These are phyloP conservation scores for Cystobasidium slooffiae DNA, from an alignment of 1,284 basidiomycete species.

Conservation along the genomic window DNA sequence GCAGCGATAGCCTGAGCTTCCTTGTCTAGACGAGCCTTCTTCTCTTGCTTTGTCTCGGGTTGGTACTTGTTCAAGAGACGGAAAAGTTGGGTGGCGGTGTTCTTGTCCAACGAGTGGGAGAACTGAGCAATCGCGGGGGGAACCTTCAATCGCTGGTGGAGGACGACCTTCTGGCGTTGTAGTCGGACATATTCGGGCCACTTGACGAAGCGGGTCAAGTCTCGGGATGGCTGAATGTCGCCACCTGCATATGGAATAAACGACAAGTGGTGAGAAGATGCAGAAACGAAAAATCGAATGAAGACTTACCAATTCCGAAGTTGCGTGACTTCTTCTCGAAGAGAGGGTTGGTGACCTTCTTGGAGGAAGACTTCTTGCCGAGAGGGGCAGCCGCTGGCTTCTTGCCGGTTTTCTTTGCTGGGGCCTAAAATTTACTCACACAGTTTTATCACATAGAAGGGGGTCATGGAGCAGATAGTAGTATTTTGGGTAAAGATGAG, in stretches of 20 bases:
- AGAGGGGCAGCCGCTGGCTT: conserved; percentile 49
- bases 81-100: conserved; percentile 97
- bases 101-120: conserved; percentile 98
- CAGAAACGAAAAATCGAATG: neutral
- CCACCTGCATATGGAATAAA: conserved; percentile 66
- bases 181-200: conserved; percentile 99
- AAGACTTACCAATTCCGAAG: conserved; percentile 86
- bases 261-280: neutral
- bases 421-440: conserved; percentile 32
- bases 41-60: conserved; percentile 94
- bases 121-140: conserved; percentile 98
- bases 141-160: conserved; percentile 97
- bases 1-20: conserved; percentile 72
- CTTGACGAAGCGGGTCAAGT: conserved; percentile 97
- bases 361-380: conserved; percentile 62
- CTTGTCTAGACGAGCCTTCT: conserved; percentile 87
- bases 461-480: conserved; percentile 46
- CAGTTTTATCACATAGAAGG: conserved; percentile 1
- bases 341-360: conserved; percentile 87
- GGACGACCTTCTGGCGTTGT: conserved; percentile 98
- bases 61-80: conserved; percentile 96
- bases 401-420: conserved; percentile 45
- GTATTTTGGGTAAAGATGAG: neutral
- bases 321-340: conserved; percentile 89
- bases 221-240: conserved; percentile 86